Evolutionary conservation across 192 early-diverging fungal species (phyloP), one percentile per base, ranked within the genome.

Genomic region (Funneliformis geosporum): DNA sequence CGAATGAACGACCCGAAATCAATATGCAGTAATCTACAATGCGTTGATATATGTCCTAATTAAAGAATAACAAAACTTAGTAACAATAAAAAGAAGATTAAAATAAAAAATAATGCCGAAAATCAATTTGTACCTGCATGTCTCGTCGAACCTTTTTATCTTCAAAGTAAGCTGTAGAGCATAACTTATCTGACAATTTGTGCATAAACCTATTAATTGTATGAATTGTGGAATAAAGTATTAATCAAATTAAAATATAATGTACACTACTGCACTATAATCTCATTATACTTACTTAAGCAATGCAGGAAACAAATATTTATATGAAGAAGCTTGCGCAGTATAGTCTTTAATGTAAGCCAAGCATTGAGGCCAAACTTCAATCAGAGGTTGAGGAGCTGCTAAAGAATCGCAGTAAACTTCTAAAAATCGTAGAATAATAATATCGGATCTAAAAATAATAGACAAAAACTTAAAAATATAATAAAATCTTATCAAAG

Each of bases 1-100:
- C 94, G 79, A 94, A 93, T 27, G 92, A 87, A 23, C 90, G 89
- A 10, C 94, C 95, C 0, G 90, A 89, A 71, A 93, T 91, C 60
- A 92, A 82, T 23, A 95, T 90, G 78, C 94, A 94, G 42, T 89
- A 89, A 67, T 96, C 95, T 28, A 92, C 80, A 60, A 92, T 86
- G 4, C 89, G 84, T 71, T 86, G 84, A 67, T 89, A 90, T 4
- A 86, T 65, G 27, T 90, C 89, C 55, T 80, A 82, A 28, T 23
- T 14, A 46, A 55, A 50, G 2, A 42, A 50, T 27, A 27, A 27
- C 3, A 50, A 55, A 9, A 72, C n/a, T 72, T 9, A 72, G 25
- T 25, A 73, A 73, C 12, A 73, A 46, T 50, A 38, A 28, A 55
- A 3, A 8, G 7, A 21, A 50, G 1, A 59, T n/a, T 14, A 0